Conservation (phyloP, 495 filamentous ascomycete species). For the Geoglossum glabrum region DNA sequence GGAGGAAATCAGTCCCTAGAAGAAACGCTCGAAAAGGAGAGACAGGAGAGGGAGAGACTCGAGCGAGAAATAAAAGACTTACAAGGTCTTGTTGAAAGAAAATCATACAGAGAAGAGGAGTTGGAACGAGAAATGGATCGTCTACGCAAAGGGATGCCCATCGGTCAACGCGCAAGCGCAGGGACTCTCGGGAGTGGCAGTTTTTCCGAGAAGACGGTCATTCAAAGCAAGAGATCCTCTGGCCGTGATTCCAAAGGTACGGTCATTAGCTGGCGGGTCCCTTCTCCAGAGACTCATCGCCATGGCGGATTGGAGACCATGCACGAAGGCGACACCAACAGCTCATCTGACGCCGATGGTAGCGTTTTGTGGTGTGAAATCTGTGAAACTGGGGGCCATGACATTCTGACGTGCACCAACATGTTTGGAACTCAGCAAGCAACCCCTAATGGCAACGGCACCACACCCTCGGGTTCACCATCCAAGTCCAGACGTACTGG, state of each 20-base stretch:
- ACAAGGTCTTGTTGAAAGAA: slow-evolving; percentile 45
- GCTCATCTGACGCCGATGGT: slow-evolving; percentile 45
- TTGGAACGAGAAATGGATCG: slow-evolving; percentile 71
- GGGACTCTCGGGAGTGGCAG: slow-evolving; percentile 7
- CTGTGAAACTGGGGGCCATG: slow-evolving; percentile 81
- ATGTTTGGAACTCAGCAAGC: slow-evolving; percentile 35
- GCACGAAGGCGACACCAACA: slow-evolving; percentile 53
- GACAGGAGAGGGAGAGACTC: slow-evolving; percentile 38
- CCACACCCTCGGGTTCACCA: slow-evolving; percentile 16
- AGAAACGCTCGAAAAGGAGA: slow-evolving; percentile 14
- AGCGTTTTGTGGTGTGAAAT: slow-evolving; percentile 84
- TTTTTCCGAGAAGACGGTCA: slow-evolving; percentile 15
- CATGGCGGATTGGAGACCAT: slow-evolving; percentile 31
- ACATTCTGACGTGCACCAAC: slow-evolving; percentile 81
- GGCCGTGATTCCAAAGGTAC: slow-evolving; percentile 38
- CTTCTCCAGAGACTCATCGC: slow-evolving; percentile 6
- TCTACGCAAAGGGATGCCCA: slow-evolving; percentile 20
- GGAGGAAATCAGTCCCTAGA: not conserved
- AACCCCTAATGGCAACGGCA: slow-evolving; percentile 2
- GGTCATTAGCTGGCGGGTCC: slow-evolving; percentile 26
- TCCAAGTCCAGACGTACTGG: slow-evolving; percentile 15
- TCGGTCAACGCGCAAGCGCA: not conserved
- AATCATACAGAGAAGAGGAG: slow-evolving; percentile 64
- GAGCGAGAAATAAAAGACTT: slow-evolving; percentile 64
- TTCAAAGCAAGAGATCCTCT: slow-evolving; percentile 29